Evolutionary conservation across 345 rosid genomes (phyloP).

Genomic region (Carallia pectinifolia): DNA sequence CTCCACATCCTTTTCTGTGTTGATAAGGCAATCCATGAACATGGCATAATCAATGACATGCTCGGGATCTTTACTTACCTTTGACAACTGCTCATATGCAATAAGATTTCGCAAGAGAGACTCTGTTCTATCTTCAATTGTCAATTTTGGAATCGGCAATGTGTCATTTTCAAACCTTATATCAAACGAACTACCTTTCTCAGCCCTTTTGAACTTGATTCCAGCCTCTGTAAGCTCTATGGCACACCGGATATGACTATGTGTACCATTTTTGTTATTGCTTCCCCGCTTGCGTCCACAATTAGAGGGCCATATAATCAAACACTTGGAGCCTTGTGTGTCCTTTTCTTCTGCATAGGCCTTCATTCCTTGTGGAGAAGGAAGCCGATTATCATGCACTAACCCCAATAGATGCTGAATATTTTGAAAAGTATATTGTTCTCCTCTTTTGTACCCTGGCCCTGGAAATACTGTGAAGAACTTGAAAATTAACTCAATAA

Average conservation of each 20-base stretch:
- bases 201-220: conserved; percentile 11
- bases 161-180: conserved; percentile 15
- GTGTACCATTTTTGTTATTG: background rate
- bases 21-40: conserved; percentile 22
- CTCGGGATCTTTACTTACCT: background rate
- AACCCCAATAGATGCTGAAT: conserved; percentile 5
- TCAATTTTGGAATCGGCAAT: conserved; percentile 9
- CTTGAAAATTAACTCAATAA: background rate
- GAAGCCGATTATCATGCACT: conserved; percentile 2
- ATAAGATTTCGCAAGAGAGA: conserved; percentile 16
- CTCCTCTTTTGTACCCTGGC: too few relatives aligned
- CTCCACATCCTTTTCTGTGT: conserved; percentile 20
- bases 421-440: too few relatives aligned
- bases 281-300: too few relatives aligned
- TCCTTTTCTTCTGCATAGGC: background rate
- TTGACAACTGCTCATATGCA: conserved; percentile 22
- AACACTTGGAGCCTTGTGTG: background rate
- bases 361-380: background rate
- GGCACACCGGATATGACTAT: conserved; percentile 8
- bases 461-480: background rate
- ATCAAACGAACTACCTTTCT: conserved; percentile 1
- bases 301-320: too few relatives aligned
- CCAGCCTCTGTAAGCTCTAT: conserved; percentile 25
- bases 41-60: conserved; percentile 11
- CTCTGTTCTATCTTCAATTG: background rate